Evolutionary conservation across 148 eudicot genomes (phyloP).

Genomic region (Beta vulgaris): DNA sequence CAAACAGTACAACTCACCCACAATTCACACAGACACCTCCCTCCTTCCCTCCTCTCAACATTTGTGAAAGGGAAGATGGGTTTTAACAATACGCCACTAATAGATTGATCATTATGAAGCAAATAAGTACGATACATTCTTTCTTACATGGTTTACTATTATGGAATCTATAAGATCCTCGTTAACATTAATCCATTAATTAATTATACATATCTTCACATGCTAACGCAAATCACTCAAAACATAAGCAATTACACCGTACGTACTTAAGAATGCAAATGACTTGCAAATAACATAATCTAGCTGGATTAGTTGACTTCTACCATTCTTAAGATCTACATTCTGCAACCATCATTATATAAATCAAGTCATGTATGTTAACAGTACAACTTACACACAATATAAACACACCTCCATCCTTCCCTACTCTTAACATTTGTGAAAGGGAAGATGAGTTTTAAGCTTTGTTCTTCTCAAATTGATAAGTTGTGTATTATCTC

Average conservation of each 20-base stretch:
- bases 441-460: slow-evolving; percentile 11
- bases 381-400: background rate
- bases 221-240: background rate
- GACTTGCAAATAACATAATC: slow-evolving; percentile 13
- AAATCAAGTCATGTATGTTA: background rate
- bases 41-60: background rate
- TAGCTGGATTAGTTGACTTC: slow-evolving; percentile 16
- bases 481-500: background rate
- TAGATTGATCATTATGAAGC: background rate
- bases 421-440: background rate
- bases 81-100: too few relatives aligned
- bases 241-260: slow-evolving; percentile 26
- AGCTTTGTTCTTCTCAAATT: background rate
- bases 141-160: background rate
- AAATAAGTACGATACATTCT: background rate
- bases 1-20: background rate
- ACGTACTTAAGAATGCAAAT: slow-evolving; percentile 16
- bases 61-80: slow-evolving; percentile 6
- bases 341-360: background rate
- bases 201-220: background rate
- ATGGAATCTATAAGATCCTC: background rate
- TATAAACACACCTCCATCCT: background rate
- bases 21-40: background rate
- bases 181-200: background rate
- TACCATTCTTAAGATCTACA: slow-evolving; percentile 9